These are phyloP conservation scores for Vachellia collinsii DNA, from an alignment of 306 rosid genomes.

Conservation along the genomic window DNA sequence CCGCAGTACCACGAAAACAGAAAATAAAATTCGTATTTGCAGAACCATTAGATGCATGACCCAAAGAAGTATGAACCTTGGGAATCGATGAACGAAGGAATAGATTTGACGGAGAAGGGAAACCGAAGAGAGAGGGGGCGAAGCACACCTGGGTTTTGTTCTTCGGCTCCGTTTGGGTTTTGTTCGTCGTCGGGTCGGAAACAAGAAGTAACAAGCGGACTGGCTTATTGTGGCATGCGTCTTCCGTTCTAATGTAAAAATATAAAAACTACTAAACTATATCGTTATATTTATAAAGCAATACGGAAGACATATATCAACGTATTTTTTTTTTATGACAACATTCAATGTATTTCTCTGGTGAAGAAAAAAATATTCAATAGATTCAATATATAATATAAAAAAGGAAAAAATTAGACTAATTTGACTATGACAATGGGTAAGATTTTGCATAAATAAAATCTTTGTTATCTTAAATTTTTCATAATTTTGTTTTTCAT, in stretches of 20 bases:
- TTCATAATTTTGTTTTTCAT: too few species aligned
- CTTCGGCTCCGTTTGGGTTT: conserved; percentile 16
- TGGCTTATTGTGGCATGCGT: neutral
- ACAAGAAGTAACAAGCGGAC: neutral
- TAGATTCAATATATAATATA: too few species aligned
- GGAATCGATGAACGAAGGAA: neutral
- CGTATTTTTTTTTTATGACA: too few species aligned
- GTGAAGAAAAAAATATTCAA: too few species aligned
- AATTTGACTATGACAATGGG: too few species aligned
- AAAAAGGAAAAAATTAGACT: too few species aligned
- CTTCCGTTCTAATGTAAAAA: neutral
- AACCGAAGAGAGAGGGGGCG: neutral
- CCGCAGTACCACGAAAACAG: too few species aligned
- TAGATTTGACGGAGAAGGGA: neutral
- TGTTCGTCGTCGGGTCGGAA: conserved; percentile 18
- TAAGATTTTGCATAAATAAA: too few species aligned
- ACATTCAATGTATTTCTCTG: too few species aligned
- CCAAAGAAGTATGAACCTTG: neutral
- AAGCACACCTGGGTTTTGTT: conserved; percentile 19
- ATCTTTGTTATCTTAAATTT: too few species aligned
- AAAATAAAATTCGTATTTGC: neutral
- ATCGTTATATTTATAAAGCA: neutral
- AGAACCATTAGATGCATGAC: neutral
- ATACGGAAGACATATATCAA: too few species aligned
- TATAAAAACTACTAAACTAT: neutral